A percentile compares a stretch with the other conserved stretches of the same genome.
Evolutionary conservation across 495 filamentous ascomycete genomes (phyloP).

Genomic region (Friedmanniomyces endolithicus): DNA sequence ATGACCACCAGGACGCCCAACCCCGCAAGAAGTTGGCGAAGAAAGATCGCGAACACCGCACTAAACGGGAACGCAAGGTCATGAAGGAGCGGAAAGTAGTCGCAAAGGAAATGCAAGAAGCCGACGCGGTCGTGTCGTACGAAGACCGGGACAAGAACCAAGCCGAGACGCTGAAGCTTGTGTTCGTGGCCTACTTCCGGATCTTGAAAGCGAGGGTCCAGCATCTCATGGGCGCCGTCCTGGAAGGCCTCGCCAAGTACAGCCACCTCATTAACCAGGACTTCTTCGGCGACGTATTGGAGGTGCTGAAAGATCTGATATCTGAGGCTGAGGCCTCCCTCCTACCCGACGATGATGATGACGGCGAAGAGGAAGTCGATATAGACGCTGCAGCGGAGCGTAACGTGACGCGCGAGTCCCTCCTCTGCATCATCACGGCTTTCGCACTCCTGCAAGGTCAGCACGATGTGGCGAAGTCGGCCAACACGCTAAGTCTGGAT

Average conservation of each 20-base stretch:
- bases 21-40: conserved; percentile 51
- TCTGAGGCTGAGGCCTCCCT: conserved; percentile 43
- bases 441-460: conserved; percentile 89
- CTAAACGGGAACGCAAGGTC: conserved; percentile 61
- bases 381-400: conserved; percentile 36
- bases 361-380: conserved; percentile 36
- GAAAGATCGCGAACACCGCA: conserved; percentile 60
- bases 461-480: conserved; percentile 50
- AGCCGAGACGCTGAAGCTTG: conserved; percentile 85
- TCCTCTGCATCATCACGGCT: conserved; percentile 92
- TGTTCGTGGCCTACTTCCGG: conserved; percentile 88
- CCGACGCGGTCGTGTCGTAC: conserved; percentile 78
- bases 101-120: conserved; percentile 86
- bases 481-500: conserved; percentile 63
- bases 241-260: conserved; percentile 84
- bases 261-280: conserved; percentile 94
- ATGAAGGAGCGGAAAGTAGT: conserved; percentile 71
- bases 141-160: conserved; percentile 89
- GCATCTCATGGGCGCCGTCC: conserved; percentile 80
- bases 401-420: conserved; percentile 66
- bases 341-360: conserved; percentile 26
- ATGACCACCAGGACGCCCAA: conserved; percentile 29
- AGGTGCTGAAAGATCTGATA: conserved; percentile 86
- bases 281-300: conserved; percentile 92
- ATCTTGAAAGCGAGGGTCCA: conserved; percentile 71